phyloP scores from a whole-genome alignment of 768 basidiomycete species.

The Russula virescens region DNA sequence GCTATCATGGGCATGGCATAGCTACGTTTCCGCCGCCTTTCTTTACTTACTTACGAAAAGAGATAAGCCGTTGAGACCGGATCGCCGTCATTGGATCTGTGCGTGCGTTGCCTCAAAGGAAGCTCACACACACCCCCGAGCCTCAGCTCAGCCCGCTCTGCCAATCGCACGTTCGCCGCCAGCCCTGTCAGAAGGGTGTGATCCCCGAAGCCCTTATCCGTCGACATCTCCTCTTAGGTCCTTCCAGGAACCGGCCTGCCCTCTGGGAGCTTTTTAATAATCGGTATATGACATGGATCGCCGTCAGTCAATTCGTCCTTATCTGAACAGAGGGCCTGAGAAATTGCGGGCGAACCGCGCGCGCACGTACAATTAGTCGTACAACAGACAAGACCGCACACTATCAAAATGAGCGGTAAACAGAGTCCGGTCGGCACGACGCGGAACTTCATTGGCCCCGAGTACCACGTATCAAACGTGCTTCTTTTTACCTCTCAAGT shows the following conservation, averaged over 20 bases:
- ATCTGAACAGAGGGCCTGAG: neutral
- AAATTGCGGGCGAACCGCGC: neutral
- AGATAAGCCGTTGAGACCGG: constrained; percentile 11
- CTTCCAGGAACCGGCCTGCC: neutral
- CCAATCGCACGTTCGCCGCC: constrained; percentile 1
- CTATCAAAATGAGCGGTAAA: neutral
- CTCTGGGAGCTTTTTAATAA: neutral
- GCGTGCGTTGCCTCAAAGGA: too few relatives aligned
- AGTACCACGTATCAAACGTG: constrained; percentile 2
- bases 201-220: constrained; percentile 10
- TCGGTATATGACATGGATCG: too few relatives aligned
- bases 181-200: neutral
- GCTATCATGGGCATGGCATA: neutral
- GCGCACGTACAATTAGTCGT: neutral
- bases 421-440: neutral
- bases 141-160: neutral
- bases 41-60: neutral
- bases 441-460: neutral
- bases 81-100: constrained; percentile 17
- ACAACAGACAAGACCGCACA: neutral
- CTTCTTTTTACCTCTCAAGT: neutral
- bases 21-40: neutral
- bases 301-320: neutral
- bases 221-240: neutral
- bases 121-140: too few relatives aligned